phyloP scores from a whole-genome alignment of 2,329 filamentous ascomycete species.

The Diaporthe sp. region DNA sequence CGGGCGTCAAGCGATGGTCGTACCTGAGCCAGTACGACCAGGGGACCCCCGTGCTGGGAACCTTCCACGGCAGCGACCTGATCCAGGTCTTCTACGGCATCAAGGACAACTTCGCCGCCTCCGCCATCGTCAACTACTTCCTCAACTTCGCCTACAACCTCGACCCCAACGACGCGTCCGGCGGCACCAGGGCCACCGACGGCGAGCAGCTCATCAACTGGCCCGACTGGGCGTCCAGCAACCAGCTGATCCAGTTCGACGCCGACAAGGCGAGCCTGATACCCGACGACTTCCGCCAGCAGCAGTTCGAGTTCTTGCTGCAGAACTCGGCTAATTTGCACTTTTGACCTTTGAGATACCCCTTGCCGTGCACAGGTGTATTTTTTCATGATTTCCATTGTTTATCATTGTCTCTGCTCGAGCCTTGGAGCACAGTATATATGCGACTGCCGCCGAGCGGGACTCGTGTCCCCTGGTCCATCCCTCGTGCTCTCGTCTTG shows the following conservation, averaged over 20 bases:
- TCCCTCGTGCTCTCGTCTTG: neutral
- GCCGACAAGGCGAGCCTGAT: neutral
- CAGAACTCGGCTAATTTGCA: neutral
- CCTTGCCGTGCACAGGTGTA: neutral
- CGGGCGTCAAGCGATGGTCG: slow-evolving; percentile 74
- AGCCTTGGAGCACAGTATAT: neutral
- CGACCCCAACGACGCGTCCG: slow-evolving; percentile 71
- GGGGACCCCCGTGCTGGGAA: slow-evolving; percentile 79
- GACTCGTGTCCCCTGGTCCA: neutral
- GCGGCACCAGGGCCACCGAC: slow-evolving; percentile 37
- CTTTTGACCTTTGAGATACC: slow-evolving; percentile 1
- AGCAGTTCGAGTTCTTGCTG: slow-evolving; percentile 11
- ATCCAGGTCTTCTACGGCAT: slow-evolving; percentile 76
- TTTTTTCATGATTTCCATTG: neutral
- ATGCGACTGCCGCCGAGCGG: neutral
- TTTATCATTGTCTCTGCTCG: neutral
- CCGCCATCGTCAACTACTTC: slow-evolving; percentile 74
- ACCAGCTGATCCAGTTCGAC: slow-evolving; percentile 21
- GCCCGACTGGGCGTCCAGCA: slow-evolving; percentile 49
- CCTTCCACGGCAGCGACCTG: slow-evolving; percentile 80
- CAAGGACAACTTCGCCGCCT: slow-evolving; percentile 69
- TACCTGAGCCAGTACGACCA: slow-evolving; percentile 80
- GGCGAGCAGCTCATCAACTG: slow-evolving; percentile 41
- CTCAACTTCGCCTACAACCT: slow-evolving; percentile 76
- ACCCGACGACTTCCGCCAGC: slow-evolving; percentile 21